Conservation (phyloP, 345 rosid species). For the Gossypium herbaceum region DNA sequence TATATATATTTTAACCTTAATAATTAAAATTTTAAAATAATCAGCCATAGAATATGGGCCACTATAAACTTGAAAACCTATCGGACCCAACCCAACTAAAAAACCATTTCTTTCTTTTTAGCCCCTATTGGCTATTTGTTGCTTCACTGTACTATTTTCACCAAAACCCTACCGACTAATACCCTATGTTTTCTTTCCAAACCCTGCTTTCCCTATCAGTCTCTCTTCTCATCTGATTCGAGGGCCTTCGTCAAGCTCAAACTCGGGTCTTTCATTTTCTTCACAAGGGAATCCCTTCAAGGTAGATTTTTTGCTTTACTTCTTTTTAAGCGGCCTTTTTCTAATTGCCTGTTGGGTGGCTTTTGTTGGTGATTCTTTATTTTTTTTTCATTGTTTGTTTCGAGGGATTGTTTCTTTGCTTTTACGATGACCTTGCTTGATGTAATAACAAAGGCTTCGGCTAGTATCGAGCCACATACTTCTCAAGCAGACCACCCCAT, state of each 20-base stretch:
- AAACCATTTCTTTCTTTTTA: not conserved
- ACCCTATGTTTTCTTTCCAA: not conserved
- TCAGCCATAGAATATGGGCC: too few species aligned
- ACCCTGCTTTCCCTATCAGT: not conserved
- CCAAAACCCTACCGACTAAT: not conserved
- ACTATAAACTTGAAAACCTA: not conserved
- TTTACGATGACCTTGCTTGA: conserved; percentile 64
- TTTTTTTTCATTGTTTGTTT: not conserved
- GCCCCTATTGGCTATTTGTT: not conserved
- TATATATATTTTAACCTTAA: too few species aligned
- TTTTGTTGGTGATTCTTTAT: not conserved
- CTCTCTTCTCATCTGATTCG: not conserved
- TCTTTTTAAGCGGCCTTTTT: not conserved
- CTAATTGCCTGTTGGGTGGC: not conserved
- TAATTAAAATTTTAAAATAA: too few species aligned
- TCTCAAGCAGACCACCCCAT: conserved; percentile 51
- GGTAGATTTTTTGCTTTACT: not conserved
- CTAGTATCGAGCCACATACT: conserved; percentile 25
- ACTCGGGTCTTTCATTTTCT: not conserved
- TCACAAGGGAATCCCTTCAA: not conserved
- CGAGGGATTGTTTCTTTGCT: not conserved
- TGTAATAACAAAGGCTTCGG: conserved; percentile 48
- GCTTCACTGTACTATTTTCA: not conserved
- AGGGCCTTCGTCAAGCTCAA: not conserved
- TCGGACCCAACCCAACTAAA: not conserved